These are phyloP conservation scores for Arthrobotrys conoides DNA, from an alignment of 2,329 filamentous ascomycete species.

Conservation along the genomic window DNA sequence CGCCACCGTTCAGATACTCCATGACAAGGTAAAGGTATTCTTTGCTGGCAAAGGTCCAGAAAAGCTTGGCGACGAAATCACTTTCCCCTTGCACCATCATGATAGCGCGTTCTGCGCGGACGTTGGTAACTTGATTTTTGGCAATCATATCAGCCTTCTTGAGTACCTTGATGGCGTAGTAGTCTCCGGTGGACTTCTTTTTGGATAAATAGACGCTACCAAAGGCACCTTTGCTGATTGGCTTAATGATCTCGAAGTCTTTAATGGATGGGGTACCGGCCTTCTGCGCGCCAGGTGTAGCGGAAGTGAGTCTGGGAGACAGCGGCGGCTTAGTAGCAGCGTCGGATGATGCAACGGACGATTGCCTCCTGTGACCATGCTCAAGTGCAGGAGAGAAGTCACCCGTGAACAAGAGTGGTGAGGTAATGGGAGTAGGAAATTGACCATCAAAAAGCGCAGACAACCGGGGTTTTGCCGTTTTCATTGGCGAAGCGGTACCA, in stretches of 20 bases:
- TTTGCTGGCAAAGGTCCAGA: slow-evolving; percentile 99
- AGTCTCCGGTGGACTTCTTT: slow-evolving; percentile 98
- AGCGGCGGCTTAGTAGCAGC: slow-evolving; percentile 76
- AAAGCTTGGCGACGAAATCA: slow-evolving; percentile 98
- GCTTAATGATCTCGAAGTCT: slow-evolving; percentile 99
- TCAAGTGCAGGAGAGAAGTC: slow-evolving; percentile 83
- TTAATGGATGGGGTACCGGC: slow-evolving; percentile 96
- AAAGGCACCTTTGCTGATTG: slow-evolving; percentile 98
- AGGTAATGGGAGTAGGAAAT: slow-evolving; percentile 86
- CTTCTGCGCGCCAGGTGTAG: slow-evolving; percentile 83
- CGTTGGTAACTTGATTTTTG: slow-evolving; percentile 99
- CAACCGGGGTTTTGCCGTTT: slow-evolving; percentile 84
- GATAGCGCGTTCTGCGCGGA: slow-evolving; percentile 97
- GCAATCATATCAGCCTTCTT: slow-evolving; percentile 99
- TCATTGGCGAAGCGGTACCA: slow-evolving; percentile 84
- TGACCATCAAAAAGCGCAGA: slow-evolving; percentile 74
- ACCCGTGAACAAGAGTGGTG: slow-evolving; percentile 84
- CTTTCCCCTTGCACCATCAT: slow-evolving; percentile 99
- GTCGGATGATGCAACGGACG: slow-evolving; percentile 85
- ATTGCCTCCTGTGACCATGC: slow-evolving; percentile 85
- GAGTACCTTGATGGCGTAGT: slow-evolving; percentile 97
- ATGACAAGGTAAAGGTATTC: slow-evolving; percentile 98
- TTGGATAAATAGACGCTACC: slow-evolving; percentile 98
- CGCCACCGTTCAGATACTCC: slow-evolving; percentile 98
- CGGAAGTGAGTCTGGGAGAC: slow-evolving; percentile 84